phyloP scores from a whole-genome alignment of 805 yeast genomes.

The Naumovozyma castellii region DNA sequence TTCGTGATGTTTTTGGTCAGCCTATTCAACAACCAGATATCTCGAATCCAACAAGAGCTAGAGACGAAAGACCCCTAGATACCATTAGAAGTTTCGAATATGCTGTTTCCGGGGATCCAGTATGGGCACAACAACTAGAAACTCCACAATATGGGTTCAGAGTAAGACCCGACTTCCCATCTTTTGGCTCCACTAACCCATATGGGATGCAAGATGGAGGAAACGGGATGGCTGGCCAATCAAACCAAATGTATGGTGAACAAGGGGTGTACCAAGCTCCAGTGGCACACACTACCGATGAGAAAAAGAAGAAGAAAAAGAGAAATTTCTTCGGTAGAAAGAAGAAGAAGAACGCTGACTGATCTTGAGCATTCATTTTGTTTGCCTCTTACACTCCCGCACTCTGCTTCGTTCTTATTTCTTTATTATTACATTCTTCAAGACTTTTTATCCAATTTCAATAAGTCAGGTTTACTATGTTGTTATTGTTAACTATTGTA shows the following conservation, averaged over 20 bases:
- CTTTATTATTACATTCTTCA: background rate
- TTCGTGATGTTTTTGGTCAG: slow-evolving; percentile 73
- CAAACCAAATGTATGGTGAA: slow-evolving; percentile 32
- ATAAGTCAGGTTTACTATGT: no score
- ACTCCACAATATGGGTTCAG: slow-evolving; percentile 74
- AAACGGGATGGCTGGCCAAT: slow-evolving; percentile 16
- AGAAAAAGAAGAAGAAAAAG: slow-evolving; percentile 58
- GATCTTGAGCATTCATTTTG: background rate
- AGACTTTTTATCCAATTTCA: background rate
- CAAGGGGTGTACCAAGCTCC: slow-evolving; percentile 57
- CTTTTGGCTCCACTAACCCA: slow-evolving; percentile 25
- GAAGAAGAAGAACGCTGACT: slow-evolving; percentile 31
- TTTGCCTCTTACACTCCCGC: slow-evolving; percentile 1
- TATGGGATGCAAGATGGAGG: slow-evolving; percentile 4
- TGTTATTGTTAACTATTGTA: background rate
- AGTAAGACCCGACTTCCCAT: slow-evolving; percentile 61
- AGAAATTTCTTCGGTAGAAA: slow-evolving; percentile 71
- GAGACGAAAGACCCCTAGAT: slow-evolving; percentile 95
- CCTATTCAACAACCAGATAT: slow-evolving; percentile 71
- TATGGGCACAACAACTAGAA: slow-evolving; percentile 74
- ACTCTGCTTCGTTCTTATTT: slow-evolving; percentile 1
- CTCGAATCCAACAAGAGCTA: slow-evolving; percentile 84
- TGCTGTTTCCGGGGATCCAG: slow-evolving; percentile 70
- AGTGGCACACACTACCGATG: slow-evolving; percentile 26
- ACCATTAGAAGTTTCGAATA: slow-evolving; percentile 91